A percentile compares a stretch with the other conserved stretches of the same genome.
phyloP scores from a whole-genome alignment of 2,329 filamentous ascomycete genomes.

The Alternaria triticimaculans region DNA sequence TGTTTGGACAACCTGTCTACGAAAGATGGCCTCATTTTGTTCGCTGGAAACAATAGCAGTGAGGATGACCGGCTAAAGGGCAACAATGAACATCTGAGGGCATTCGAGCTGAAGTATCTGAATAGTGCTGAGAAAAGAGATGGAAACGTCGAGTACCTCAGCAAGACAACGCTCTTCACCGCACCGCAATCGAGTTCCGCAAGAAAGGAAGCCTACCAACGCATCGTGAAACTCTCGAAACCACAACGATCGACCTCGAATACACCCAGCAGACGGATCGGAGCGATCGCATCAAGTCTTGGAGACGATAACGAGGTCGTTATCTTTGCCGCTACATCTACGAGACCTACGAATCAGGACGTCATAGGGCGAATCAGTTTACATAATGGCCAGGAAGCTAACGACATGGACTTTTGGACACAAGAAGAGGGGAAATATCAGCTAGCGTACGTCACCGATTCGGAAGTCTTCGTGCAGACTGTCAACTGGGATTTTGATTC shows the following conservation, averaged over 20 bases:
- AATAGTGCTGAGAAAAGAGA: constrained; percentile 44
- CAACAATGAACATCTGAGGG: constrained; percentile 83
- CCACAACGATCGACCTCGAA: constrained; percentile 54
- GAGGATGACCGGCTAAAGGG: constrained; percentile 73
- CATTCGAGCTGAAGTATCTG: constrained; percentile 69
- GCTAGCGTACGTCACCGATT: constrained; percentile 79
- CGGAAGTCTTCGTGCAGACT: constrained; percentile 73
- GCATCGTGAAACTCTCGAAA: constrained; percentile 64
- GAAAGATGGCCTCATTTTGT: constrained; percentile 61
- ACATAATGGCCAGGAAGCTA: constrained; percentile 62
- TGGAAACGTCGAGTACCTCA: constrained; percentile 54
- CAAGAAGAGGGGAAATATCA: constrained; percentile 68
- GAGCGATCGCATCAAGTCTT: constrained; percentile 79
- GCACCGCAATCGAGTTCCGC: constrained; percentile 43
- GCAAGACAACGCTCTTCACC: constrained; percentile 61
- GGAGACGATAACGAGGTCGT: constrained; percentile 75
- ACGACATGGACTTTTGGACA: constrained; percentile 74
- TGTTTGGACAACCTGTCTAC: constrained; percentile 74
- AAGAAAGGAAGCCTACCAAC: constrained; percentile 66
- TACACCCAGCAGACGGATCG: constrained; percentile 67
- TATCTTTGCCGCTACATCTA: constrained; percentile 72
- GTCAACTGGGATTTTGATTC: constrained; percentile 59
- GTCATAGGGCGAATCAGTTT: constrained; percentile 62
- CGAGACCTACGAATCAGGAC: constrained; percentile 55
- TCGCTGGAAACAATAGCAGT: constrained; percentile 80